phyloP scores from a whole-genome alignment of 352 stramenopile genomes.

The Thalassiosira livingstoniorum region DNA sequence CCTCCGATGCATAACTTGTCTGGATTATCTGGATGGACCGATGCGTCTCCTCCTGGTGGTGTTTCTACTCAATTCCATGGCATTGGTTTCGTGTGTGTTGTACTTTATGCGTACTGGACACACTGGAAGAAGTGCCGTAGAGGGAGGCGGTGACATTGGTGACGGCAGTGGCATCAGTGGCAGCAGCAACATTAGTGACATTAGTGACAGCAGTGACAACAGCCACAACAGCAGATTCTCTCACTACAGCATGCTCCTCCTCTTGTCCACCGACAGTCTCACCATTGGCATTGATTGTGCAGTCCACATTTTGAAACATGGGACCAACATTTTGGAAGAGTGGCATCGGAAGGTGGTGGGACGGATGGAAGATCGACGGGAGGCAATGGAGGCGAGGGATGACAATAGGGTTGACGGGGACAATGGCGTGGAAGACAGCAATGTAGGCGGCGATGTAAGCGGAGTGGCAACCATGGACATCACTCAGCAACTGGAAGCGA shows the following conservation, averaged over 20 bases:
- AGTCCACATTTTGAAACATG: slow-evolving; percentile 62
- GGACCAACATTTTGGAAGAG: slow-evolving; percentile 55
- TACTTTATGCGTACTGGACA: too few relatives aligned
- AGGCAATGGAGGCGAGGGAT: slow-evolving; percentile 49
- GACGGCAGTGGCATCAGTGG: too few relatives aligned
- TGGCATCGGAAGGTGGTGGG: slow-evolving; percentile 50
- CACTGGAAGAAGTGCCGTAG: too few relatives aligned
- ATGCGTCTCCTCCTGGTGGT: slow-evolving; percentile 67
- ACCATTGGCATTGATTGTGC: slow-evolving; percentile 62
- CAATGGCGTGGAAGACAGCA: neutral
- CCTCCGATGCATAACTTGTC: too few relatives aligned
- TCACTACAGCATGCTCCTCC: slow-evolving; percentile 70
- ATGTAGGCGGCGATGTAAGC: slow-evolving; percentile 1
- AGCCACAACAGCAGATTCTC: too few relatives aligned
- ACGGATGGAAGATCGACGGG: slow-evolving; percentile 62
- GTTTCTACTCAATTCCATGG: slow-evolving; percentile 59
- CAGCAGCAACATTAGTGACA: too few relatives aligned
- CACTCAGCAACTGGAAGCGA: too few relatives aligned
- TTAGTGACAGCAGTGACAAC: too few relatives aligned
- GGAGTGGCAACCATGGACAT: too few relatives aligned
- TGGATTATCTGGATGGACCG: too few relatives aligned
- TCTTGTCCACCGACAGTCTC: slow-evolving; percentile 75
- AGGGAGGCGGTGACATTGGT: too few relatives aligned
- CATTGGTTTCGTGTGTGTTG: slow-evolving; percentile 53
- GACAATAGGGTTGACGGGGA: slow-evolving; percentile 1